Base-by-base conservation (phyloP, 2,329 filamentous ascomycete species). In the Lecanicillium sp. region DNA sequence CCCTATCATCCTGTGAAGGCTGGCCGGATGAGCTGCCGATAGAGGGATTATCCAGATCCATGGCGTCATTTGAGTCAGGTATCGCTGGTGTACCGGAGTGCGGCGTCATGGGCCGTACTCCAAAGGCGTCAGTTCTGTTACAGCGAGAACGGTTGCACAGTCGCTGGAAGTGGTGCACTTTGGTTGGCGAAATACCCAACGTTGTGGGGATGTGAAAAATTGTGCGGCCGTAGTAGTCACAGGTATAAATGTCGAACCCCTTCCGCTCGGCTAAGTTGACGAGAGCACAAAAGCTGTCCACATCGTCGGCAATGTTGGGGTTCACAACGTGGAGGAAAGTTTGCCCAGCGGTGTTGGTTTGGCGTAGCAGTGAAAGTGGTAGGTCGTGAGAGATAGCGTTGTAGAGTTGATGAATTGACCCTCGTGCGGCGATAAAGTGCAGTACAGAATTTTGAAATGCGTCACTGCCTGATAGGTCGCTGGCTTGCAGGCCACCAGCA, bases 161-260 rank as follows among this genome's bases (percentile, higher is more conserved):
- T 6, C 55, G 55, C 10, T 68, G 49, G 3, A 68, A 43, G n/a
- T 51, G 47, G 3, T 56, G 52, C 1, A 52, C 18, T 56, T 56
- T 12, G 51, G 53, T 32, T 53, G 53, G 3, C 41, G 39, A 31
- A 53, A 50, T 17, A 47, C 45, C 20, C 64, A 40, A 13, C 53
- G 49, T 15, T 11, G 49, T 39, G 0, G 71, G 53, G 4, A 65
- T 52, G 46, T 78, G 74, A 20, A 74, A 72, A 32, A 71, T 61
- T 5, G 62, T 74, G 29, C 74, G 69, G 1, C 73, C 73, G 44
- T 73, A 77, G 28, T 61, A 51, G 44, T 78, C 74, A 12, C 55
- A 53, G 2, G 52, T 48, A 15, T 57, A 56, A 19, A 71, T 37
- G 36, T 58, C 48, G 17, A 65, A 53, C 8, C 49, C 35, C 17